Base-by-base conservation (phyloP, 2,329 filamentous ascomycete species). In the Monilinia polystroma region DNA sequence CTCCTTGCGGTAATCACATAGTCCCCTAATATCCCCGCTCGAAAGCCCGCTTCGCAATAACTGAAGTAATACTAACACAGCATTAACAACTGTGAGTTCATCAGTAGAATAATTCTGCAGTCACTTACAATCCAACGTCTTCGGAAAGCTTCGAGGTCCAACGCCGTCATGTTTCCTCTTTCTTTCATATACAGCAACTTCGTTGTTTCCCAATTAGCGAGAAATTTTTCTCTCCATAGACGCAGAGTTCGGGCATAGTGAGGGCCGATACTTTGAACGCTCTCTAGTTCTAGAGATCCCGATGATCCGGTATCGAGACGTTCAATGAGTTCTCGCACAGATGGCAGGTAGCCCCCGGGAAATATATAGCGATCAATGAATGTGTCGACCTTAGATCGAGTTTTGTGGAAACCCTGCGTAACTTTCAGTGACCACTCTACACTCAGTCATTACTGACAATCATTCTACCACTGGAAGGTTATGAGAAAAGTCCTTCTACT, bases 311-410 rank as follows among this genome's bases (percentile, higher is more conserved):
- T 78, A 57, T 82, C 82, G 70, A 91, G 87, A 45, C 87, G 80
- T 65, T 80, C 78, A 35, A 86, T 76, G 23, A 87, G 77, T 68
- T 85, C 81, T 10, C 80, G 82, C 3, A 82, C 82, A 3, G 83
- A 84, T 0, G 85, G 84, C 3, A 92, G 79, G 73, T 91, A 88
- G 1, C 89, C 89, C 23, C 89, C 88, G 0, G 89, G 90, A 77
- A 92, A 91, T 67, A 91, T 91, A 78, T 91, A 90, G 66, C 86
- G 84, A 66, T 88, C 85, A 73, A 91, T 90, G 76, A 91, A 91
- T 5, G 41, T 68, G 11, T 63, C 60, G 11, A 70, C 49, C n/a
- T 64, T 63, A 12, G 47, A 47, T 54, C 32, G 53, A 26, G 58
- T 67, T 38, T 55, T n/a, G 26, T 70, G 68, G 38, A 70, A 43